Percentiles rank a stretch among this genome's conserved stretches.
phyloP scores from a whole-genome alignment of 2,329 filamentous ascomycete species.

The Chaetomiaceae sp. region DNA sequence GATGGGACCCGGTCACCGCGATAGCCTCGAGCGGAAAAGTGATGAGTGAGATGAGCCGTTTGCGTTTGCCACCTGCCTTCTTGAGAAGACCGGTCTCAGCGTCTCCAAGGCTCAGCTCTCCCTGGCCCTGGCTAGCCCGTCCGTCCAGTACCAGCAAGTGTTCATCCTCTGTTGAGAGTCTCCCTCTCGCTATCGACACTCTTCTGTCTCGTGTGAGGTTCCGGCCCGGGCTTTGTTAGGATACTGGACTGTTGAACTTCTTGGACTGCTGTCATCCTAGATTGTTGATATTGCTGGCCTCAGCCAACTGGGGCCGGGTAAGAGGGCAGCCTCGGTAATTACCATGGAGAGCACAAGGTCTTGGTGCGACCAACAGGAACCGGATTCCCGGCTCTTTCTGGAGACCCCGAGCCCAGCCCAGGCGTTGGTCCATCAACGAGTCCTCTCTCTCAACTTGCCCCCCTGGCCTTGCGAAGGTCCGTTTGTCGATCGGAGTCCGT shows the following conservation, averaged over 20 bases:
- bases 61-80: conserved; percentile 15
- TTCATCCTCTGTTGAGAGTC: neutral
- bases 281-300: no score
- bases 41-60: conserved; percentile 9
- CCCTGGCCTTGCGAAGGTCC: neutral
- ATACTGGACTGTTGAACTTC: no score
- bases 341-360: neutral
- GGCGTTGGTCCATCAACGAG: conserved; percentile 11
- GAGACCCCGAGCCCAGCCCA: neutral
- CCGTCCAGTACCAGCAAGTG: neutral
- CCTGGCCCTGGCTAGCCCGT: neutral
- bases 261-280: neutral
- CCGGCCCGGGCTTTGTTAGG: no score
- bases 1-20: conserved; percentile 4
- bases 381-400: conserved; percentile 18
- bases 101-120: neutral
- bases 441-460: neutral
- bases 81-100: conserved; percentile 10
- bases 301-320: no score
- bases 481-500: no score
- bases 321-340: neutral
- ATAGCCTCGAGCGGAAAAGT: conserved; percentile 3
- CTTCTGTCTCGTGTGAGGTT: neutral
- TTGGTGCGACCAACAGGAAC: conserved; percentile 17
- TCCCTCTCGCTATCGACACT: neutral